phyloP scores from a whole-genome alignment of 768 basidiomycete genomes.

The Hericium alpestre region DNA sequence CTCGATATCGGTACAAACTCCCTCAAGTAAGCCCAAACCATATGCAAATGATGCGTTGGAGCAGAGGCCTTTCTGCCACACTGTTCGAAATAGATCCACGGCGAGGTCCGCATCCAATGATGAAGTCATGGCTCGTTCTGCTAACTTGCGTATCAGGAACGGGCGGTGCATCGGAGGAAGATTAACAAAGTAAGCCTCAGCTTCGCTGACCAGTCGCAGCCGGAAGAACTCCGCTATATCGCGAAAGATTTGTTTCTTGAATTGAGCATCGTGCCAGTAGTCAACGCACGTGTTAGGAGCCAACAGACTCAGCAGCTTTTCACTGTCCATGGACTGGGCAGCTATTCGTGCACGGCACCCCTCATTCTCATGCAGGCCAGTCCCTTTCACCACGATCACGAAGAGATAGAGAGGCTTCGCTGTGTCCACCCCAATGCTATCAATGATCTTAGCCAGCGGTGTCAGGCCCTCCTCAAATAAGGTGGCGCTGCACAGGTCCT shows the following conservation, averaged over 20 bases:
- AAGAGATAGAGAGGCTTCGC: constrained; percentile 75
- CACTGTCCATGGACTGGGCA: constrained; percentile 49
- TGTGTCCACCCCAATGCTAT: constrained; percentile 84
- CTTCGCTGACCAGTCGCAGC: too few relatives aligned
- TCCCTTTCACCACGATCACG: constrained; percentile 63
- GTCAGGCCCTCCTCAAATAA: constrained; percentile 68
- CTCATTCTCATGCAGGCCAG: constrained; percentile 49
- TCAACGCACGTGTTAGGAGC: neutral
- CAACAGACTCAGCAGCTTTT: constrained; percentile 36
- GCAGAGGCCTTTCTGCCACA: too few relatives aligned
- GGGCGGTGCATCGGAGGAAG: too few relatives aligned
- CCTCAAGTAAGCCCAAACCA: too few relatives aligned
- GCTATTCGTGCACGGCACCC: constrained; percentile 46
- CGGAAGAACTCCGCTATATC: too few relatives aligned
- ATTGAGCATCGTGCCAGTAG: neutral
- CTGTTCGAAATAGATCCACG: too few relatives aligned
- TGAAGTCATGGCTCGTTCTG: too few relatives aligned
- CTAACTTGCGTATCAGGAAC: too few relatives aligned
- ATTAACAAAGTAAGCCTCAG: too few relatives aligned
- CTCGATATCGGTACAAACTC: too few relatives aligned
- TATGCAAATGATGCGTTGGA: too few relatives aligned
- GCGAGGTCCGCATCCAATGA: too few relatives aligned
- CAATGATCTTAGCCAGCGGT: constrained; percentile 63
- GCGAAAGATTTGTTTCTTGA: neutral
- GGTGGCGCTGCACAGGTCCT: constrained; percentile 45